phyloP scores from a whole-genome alignment of 2,329 filamentous ascomycete genomes.

The Bipolaris victoriae region DNA sequence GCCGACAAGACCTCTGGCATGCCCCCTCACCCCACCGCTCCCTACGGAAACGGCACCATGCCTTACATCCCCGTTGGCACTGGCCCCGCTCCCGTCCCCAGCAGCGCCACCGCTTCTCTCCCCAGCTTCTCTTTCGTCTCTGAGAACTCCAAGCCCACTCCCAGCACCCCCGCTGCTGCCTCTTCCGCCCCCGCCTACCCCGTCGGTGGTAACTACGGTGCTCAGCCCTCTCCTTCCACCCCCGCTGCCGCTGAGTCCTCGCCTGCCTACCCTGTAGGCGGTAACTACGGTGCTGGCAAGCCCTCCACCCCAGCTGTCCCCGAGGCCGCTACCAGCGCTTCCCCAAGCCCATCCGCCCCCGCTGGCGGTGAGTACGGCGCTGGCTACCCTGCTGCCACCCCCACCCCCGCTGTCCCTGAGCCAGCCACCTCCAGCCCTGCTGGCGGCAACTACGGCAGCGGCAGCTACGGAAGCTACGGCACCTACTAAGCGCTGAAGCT shows the following conservation, averaged over 20 bases:
- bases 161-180: conserved; percentile 16
- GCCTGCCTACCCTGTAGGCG: conserved; percentile 9
- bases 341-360: conserved; percentile 7
- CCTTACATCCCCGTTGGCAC: conserved; percentile 28
- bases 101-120: conserved; percentile 24
- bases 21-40: conserved; percentile 25
- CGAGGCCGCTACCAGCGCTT: conserved; percentile 3
- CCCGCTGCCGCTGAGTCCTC: conserved; percentile 16
- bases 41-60: conserved; percentile 44
- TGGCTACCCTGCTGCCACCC: conserved; percentile 10
- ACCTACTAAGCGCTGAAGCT: conserved; percentile 30
- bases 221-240: conserved; percentile 5
- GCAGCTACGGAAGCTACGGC: conserved; percentile 26
- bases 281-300: conserved; percentile 3
- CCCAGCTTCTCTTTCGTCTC: conserved; percentile 35
- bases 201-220: conserved; percentile 18
- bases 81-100: conserved; percentile 23
- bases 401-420: conserved; percentile 4
- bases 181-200: conserved; percentile 26
- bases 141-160: conserved; percentile 27
- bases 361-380: conserved; percentile 13
- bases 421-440: conserved; percentile 15
- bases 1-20: conserved; percentile 16
- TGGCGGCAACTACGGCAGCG: conserved; percentile 15
- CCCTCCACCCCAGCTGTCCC: conserved; percentile 3